Percentiles rank a stretch among this genome's conserved stretches.
Conservation (phyloP, 1,139 yeast genomes). For the Nakaseomyces kungkrabaensis region DNA sequence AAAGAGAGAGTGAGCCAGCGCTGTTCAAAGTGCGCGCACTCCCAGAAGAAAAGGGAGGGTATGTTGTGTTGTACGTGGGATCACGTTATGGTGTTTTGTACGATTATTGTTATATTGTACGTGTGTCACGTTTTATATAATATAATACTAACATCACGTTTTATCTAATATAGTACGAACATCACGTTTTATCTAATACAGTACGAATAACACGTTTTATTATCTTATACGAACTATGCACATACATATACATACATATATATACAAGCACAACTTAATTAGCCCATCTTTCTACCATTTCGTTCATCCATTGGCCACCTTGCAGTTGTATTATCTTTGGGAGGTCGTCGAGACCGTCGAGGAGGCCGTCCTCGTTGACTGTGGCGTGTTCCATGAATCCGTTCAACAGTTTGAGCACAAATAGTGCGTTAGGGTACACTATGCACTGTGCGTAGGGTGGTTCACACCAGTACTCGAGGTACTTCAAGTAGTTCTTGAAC, state of each 20-base stretch:
- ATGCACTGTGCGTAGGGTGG: constrained; percentile 57
- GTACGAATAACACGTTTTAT: no score
- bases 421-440: constrained; percentile 66
- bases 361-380: constrained; percentile 23
- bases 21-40: no score
- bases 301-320: constrained; percentile 57
- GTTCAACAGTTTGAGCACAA: constrained; percentile 47
- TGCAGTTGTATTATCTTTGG: constrained; percentile 45
- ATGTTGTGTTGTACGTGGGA: no score
- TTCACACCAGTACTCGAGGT: constrained; percentile 58
- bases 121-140: neutral
- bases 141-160: no score
- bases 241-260: neutral
- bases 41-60: no score
- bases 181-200: no score
- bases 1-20: no score
- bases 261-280: constrained; percentile 5
- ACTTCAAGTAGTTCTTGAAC: constrained; percentile 51
- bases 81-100: no score
- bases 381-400: constrained; percentile 24
- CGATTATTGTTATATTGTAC: no score
- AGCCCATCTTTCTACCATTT: constrained; percentile 68
- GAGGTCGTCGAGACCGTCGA: constrained; percentile 40
- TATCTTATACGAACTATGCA: no score
- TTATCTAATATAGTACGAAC: no score